phyloP scores from a whole-genome alignment of 1,284 basidiomycete genomes.

The Omphalotus olearius region DNA sequence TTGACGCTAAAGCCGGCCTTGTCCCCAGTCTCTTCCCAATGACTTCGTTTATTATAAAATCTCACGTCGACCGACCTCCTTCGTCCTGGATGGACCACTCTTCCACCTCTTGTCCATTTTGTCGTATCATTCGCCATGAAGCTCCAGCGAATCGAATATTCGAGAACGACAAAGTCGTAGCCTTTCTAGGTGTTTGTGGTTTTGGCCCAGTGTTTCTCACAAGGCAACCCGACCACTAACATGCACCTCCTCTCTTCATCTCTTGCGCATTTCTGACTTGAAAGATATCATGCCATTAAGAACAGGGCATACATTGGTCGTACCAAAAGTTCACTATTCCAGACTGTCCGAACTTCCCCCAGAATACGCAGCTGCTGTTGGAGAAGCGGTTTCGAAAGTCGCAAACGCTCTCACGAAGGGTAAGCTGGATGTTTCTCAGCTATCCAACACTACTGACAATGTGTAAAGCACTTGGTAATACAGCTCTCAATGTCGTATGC shows the following conservation, averaged over 20 bases:
- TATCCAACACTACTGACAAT: background rate
- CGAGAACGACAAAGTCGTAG: slow-evolving; percentile 64
- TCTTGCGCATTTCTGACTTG: background rate
- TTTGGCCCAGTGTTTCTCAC: background rate
- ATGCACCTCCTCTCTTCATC: background rate
- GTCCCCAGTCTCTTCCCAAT: slow-evolving; percentile 27
- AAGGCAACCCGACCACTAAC: background rate
- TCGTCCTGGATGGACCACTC: slow-evolving; percentile 41
- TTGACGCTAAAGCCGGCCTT: too few species aligned
- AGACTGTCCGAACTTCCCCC: slow-evolving; percentile 61
- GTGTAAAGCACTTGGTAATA: slow-evolving; percentile 53
- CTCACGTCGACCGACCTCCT: slow-evolving; percentile 46
- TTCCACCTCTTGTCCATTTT: slow-evolving; percentile 49
- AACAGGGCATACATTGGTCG: slow-evolving; percentile 62
- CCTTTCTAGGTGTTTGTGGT: slow-evolving; percentile 53
- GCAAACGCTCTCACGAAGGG: slow-evolving; percentile 60
- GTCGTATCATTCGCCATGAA: slow-evolving; percentile 51
- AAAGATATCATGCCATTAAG: slow-evolving; percentile 70
- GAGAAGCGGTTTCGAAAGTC: slow-evolving; percentile 55
- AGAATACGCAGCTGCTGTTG: slow-evolving; percentile 56
- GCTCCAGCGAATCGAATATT: slow-evolving; percentile 47
- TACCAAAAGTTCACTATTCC: slow-evolving; percentile 60
- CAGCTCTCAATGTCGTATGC: slow-evolving; percentile 68
- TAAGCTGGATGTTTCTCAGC: slow-evolving; percentile 21
- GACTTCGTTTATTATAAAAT: slow-evolving; percentile 70